A percentile compares a stretch with the other conserved stretches of the same genome.
These are phyloP conservation scores for Pseudonectria buxi DNA, from an alignment of 2,329 filamentous ascomycete species.

Conservation along the genomic window DNA sequence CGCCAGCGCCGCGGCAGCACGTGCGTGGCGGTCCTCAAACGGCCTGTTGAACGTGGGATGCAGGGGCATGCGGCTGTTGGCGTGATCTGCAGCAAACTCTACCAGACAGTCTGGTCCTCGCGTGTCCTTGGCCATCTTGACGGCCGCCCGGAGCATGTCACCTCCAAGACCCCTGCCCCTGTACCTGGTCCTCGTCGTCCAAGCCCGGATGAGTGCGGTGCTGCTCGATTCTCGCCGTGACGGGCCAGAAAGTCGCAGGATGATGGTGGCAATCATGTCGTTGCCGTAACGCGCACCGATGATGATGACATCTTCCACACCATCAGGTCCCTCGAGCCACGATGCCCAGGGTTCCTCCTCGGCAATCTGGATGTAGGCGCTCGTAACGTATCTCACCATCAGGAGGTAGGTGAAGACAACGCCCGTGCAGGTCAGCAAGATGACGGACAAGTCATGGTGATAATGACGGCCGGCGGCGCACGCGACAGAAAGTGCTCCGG, in stretches of 20 bases:
- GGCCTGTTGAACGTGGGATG: slow-evolving; percentile 51
- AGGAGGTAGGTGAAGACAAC: slow-evolving; percentile 57
- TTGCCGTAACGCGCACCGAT: slow-evolving; percentile 59
- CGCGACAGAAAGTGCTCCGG: slow-evolving; percentile 31
- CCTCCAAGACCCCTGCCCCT: slow-evolving; percentile 63
- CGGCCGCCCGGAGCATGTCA: slow-evolving; percentile 65
- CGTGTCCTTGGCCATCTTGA: slow-evolving; percentile 55
- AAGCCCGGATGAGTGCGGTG: slow-evolving; percentile 65
- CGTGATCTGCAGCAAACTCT: slow-evolving; percentile 69
- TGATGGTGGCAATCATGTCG: slow-evolving; percentile 62
- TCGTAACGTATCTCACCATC: slow-evolving; percentile 52
- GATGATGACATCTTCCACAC: slow-evolving; percentile 48
- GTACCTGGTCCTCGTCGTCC: slow-evolving; percentile 69
- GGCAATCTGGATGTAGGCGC: slow-evolving; percentile 56
- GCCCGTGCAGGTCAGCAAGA: slow-evolving; percentile 50
- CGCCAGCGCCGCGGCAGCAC: slow-evolving; percentile 41
- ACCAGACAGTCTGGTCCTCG: slow-evolving; percentile 56
- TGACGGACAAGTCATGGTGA: slow-evolving; percentile 45
- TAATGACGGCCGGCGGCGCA: slow-evolving; percentile 32
- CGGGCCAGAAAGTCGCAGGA: slow-evolving; percentile 49
- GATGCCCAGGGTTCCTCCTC: slow-evolving; percentile 58
- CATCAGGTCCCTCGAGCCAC: slow-evolving; percentile 34
- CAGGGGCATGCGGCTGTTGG: slow-evolving; percentile 58
- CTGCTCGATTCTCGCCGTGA: slow-evolving; percentile 35
- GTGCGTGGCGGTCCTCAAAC: slow-evolving; percentile 49